Evolutionary conservation across 257 asterid species (phyloP).

Genomic region (Solanum clarkiae): DNA sequence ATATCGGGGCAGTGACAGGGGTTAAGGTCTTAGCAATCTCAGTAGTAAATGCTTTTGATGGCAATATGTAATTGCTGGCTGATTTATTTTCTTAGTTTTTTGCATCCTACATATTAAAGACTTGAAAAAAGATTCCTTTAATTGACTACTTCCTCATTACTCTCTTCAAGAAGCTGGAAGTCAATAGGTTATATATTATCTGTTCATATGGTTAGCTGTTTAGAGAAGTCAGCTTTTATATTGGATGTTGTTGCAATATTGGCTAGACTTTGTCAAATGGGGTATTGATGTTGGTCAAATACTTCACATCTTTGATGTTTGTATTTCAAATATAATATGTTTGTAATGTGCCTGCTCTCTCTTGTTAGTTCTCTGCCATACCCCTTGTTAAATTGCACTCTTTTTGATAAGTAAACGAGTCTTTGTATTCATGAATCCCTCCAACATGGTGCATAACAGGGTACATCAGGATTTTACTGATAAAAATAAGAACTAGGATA

Average conservation of each 20-base stretch:
- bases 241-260: neutral
- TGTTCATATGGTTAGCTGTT: neutral
- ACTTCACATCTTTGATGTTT: neutral
- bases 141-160: neutral
- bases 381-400: neutral
- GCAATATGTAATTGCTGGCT: neutral
- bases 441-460: neutral
- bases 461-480: neutral
- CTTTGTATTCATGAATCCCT: neutral
- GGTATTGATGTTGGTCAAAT: neutral
- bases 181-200: neutral
- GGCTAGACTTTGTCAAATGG: neutral
- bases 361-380: neutral
- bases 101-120: neutral
- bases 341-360: neutral
- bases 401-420: neutral
- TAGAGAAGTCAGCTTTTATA: neutral
- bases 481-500: neutral
- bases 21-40: neutral
- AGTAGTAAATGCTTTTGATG: neutral
- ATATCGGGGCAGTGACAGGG: neutral
- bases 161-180: neutral
- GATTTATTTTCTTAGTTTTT: neutral
- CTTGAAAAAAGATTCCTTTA: neutral
- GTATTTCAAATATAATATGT: neutral